Evolutionary conservation across 1,284 basidiomycete genomes (phyloP).

Genomic region (Mycena citricolor): DNA sequence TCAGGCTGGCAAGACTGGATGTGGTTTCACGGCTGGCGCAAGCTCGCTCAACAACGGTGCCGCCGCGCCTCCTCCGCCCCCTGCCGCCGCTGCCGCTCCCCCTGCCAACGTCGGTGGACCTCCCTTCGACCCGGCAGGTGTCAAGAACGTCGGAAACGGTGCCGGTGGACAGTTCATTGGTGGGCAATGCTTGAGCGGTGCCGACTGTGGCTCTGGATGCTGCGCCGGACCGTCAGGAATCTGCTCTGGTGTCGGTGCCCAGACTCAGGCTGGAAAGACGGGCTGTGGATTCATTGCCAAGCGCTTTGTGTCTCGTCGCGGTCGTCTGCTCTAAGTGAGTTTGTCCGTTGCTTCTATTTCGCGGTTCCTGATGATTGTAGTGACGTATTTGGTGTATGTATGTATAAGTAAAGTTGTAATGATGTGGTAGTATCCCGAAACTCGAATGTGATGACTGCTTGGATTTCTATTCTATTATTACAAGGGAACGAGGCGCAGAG

Average conservation of each 20-base stretch:
- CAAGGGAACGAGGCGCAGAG: no score
- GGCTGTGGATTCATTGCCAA: constrained; percentile 3
- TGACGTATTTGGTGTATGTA: no score
- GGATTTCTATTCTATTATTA: no score
- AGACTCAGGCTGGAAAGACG: constrained; percentile 3
- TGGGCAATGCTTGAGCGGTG: constrained; percentile 1
- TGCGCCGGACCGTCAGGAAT: constrained; percentile 1
- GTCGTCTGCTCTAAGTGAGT: neutral
- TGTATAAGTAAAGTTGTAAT: no score
- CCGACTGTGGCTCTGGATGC: constrained; percentile 4
- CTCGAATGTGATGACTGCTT: no score
- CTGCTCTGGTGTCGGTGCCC: constrained; percentile 2
- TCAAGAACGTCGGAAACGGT: constrained; percentile 4
- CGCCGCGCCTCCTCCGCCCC: neutral
- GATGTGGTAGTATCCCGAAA: no score
- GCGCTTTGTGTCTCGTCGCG: neutral
- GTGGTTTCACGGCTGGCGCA: neutral
- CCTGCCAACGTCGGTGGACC: neutral
- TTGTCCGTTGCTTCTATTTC: no score
- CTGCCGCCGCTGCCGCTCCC: neutral
- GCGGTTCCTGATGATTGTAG: no score
- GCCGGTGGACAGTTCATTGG: constrained; percentile 3
- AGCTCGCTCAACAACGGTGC: neutral
- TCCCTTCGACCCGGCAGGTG: constrained; percentile 3
- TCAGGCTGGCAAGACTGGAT: constrained; percentile 7